Conservation (phyloP, 345 rosid genomes). For the Euphorbia lathyris region DNA sequence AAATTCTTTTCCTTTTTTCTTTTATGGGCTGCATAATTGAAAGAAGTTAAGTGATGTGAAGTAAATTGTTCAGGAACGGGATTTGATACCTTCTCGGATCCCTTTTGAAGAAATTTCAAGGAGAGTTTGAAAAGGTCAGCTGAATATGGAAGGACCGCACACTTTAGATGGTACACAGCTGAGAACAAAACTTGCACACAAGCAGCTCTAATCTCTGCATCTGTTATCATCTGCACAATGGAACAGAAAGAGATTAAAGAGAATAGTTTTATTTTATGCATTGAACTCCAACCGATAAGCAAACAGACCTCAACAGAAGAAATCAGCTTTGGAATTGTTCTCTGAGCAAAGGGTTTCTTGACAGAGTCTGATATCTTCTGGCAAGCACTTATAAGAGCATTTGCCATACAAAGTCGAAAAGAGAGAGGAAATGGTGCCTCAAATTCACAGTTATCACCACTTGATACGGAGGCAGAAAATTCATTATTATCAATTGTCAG, state of each 20-base stretch:
- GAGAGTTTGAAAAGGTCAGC: conserved; percentile 64
- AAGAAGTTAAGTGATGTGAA: neutral
- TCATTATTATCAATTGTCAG: conserved; percentile 41
- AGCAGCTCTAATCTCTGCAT: conserved; percentile 62
- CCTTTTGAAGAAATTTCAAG: conserved; percentile 52
- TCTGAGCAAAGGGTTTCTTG: conserved; percentile 53
- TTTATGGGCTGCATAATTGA: no score
- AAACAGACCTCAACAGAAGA: conserved; percentile 52
- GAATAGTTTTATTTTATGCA: neutral
- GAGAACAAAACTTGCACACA: conserved; percentile 82
- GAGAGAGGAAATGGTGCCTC: conserved; percentile 36
- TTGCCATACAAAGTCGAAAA: conserved; percentile 84
- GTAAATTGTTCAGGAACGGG: conserved; percentile 3
- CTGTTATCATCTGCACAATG: conserved; percentile 38
- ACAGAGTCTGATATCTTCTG: conserved; percentile 64
- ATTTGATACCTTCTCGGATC: conserved; percentile 61
- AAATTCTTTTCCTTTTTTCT: neutral
- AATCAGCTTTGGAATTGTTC: conserved; percentile 50
- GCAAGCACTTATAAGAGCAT: conserved; percentile 78
- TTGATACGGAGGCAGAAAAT: conserved; percentile 21
- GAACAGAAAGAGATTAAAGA: neutral
- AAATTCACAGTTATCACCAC: conserved; percentile 20
- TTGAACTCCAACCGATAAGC: neutral
- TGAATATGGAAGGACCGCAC: conserved; percentile 67
- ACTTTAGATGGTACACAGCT: conserved; percentile 79